phyloP scores from a whole-genome alignment of 176 grass and related monocot genomes.

The Carex cristatella region DNA sequence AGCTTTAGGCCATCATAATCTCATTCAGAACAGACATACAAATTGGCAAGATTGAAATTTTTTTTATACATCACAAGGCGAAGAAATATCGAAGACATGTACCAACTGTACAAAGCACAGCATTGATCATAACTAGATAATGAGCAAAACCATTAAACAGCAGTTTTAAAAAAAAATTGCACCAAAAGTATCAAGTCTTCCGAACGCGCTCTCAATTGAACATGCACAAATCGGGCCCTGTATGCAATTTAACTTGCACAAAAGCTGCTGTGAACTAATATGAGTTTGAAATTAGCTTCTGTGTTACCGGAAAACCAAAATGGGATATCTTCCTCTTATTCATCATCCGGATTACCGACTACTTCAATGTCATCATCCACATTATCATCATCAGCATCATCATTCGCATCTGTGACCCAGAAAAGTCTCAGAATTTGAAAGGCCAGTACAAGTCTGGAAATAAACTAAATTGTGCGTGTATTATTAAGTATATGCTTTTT shows the following conservation, averaged over 20 bases:
- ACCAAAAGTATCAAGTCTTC: not conserved
- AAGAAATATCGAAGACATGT: not conserved
- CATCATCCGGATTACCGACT: constrained; percentile 46
- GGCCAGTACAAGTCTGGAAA: not conserved
- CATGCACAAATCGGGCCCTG: not conserved
- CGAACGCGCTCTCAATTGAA: not conserved
- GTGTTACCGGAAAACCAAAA: not conserved
- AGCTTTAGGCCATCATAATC: not conserved
- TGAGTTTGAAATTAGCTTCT: not conserved
- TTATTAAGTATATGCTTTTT: not conserved
- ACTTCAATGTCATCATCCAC: constrained; percentile 40
- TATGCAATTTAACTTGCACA: not conserved
- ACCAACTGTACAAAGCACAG: not conserved
- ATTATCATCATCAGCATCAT: not conserved
- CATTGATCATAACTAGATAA: not conserved
- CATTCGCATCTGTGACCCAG: constrained; percentile 14
- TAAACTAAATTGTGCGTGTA: not conserved
- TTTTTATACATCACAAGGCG: not conserved
- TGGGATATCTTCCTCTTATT: not conserved
- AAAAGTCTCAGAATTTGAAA: constrained; percentile 10
- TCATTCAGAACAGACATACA: not conserved
- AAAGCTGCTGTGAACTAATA: not conserved
- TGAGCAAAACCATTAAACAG: not conserved
- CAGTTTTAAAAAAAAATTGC: not conserved
- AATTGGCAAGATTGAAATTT: not conserved